These are phyloP conservation scores for Apiotrichum porosum DNA, from an alignment of 1,284 basidiomycete genomes.

Conservation along the genomic window DNA sequence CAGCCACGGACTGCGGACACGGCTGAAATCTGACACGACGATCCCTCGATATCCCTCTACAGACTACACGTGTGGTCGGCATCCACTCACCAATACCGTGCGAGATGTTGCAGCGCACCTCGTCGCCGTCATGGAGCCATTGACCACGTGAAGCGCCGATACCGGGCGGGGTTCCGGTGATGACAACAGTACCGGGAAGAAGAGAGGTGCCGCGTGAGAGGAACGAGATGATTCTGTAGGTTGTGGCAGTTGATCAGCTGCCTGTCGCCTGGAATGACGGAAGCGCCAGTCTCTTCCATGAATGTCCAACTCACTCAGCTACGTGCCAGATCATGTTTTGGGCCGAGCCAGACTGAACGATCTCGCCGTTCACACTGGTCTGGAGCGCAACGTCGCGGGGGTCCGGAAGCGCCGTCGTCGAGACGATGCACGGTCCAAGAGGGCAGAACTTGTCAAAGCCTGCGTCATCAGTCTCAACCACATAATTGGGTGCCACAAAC, in stretches of 20 bases:
- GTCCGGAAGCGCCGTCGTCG: conserved; percentile 60
- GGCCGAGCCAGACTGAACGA: conserved; percentile 70
- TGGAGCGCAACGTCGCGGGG: conserved; percentile 65
- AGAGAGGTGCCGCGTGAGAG: conserved; percentile 80
- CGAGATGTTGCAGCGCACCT: conserved; percentile 56
- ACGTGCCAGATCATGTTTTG: conserved; percentile 33
- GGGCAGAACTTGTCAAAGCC: conserved; percentile 51
- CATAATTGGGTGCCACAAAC: not conserved
- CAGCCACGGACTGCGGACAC: too few relatives aligned
- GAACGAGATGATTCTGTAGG: conserved; percentile 54
- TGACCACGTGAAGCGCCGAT: conserved; percentile 69
- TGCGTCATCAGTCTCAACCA: conserved; percentile 47
- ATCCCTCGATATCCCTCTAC: conserved; percentile 8
- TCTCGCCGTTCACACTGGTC: conserved; percentile 62
- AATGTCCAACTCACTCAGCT: conserved; percentile 16
- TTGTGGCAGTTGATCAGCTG: too few relatives aligned
- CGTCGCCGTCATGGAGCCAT: conserved; percentile 71
- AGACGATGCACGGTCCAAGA: conserved; percentile 69
- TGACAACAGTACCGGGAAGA: conserved; percentile 69
- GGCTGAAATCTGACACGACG: too few relatives aligned
- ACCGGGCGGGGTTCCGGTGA: conserved; percentile 67
- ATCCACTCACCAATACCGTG: conserved; percentile 24
- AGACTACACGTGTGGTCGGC: not conserved
- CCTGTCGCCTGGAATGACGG: too few relatives aligned
- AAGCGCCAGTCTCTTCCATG: too few relatives aligned